Evolutionary conservation across 495 filamentous ascomycete species (phyloP), one percentile per base, ranked within the genome.

Genomic region (Lasiosphaeria ovina): DNA sequence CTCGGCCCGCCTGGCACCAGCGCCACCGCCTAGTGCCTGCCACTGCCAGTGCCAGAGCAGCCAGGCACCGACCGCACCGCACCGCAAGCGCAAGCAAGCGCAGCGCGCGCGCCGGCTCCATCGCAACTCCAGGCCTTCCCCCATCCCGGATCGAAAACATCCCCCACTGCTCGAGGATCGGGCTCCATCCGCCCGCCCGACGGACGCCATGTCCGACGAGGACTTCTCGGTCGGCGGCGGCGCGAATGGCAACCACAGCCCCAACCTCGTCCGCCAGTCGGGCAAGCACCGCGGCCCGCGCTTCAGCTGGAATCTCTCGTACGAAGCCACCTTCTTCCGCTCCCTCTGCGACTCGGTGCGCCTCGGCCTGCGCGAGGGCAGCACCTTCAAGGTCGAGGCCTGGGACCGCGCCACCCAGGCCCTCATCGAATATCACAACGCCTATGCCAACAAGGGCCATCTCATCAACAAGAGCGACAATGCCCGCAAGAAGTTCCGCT

Each of bases 381-480:
- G 77, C 69, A 79, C 75, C 68, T 81, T 81, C 72, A 81, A 81
- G 66, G 70, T 74, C 24, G 77, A 79, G 53, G 79, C 79, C 8
- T 81, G 79, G 79, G 79, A 81, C 31, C 76, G 77, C 53, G 79
- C 79, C 47, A 72, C 72, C 57, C 67, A 72, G 40, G 77, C 77
- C 45, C 69, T 81, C 38, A 72, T 74, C 65, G 71, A 75, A 24
- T 69, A 74, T 34, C 79, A 81, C 63, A 72, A 70, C 56, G 77
- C 77, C 33, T 79, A 74, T 62, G 77, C 78, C 50, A 73, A 76
- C 61, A 81, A 81, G 72, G 72, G 69, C 62, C 79, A 81, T 44
- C 76, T 81, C 14, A 79, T 81, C 69, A 81, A 81, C 68, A 81
- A 81, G 66, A 78, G 76, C 63, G 79, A 81, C 69, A 81, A 81